Evolutionary conservation across 768 basidiomycete species (phyloP).

Genomic region (Clitopilus hobsonii): DNA sequence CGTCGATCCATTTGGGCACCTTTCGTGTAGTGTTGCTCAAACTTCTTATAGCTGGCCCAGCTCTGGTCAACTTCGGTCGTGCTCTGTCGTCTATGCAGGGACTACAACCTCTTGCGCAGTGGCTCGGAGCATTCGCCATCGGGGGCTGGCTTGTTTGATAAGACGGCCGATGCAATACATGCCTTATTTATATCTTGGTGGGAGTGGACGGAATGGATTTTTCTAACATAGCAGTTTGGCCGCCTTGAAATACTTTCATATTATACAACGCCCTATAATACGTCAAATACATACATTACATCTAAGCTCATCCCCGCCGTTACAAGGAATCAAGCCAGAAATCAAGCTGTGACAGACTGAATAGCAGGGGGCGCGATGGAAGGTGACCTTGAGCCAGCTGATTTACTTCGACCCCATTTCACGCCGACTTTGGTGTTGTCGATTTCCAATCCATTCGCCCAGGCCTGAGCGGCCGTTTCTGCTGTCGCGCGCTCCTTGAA

Average conservation of each 20-base stretch:
- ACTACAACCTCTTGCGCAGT: constrained; percentile 27
- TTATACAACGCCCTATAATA: neutral
- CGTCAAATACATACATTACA: neutral
- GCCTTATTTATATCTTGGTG: neutral
- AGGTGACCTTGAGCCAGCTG: constrained; percentile 23
- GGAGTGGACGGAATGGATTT: neutral
- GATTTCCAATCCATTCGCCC: constrained; percentile 88
- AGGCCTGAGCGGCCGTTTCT: constrained; percentile 82
- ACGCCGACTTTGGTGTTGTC: constrained; percentile 69
- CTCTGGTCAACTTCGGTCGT: constrained; percentile 55
- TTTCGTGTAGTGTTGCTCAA: constrained; percentile 5
- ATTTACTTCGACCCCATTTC: constrained; percentile 85
- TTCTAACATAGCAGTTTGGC: neutral
- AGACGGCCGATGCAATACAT: neutral
- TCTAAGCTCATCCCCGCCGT: neutral
- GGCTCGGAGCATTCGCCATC: constrained; percentile 34
- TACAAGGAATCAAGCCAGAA: neutral
- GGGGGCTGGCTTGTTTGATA: constrained; percentile 34
- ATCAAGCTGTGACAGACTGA: constrained; percentile 10
- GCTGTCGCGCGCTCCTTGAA: constrained; percentile 82
- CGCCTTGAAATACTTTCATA: neutral
- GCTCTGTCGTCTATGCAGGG: constrained; percentile 32
- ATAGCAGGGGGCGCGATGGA: constrained; percentile 16
- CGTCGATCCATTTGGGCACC: constrained; percentile 18
- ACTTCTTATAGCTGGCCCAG: constrained; percentile 48